Evolutionary conservation across 768 basidiomycete genomes (phyloP), one percentile per base, ranked within the genome.

Genomic region (Galerina marginata): DNA sequence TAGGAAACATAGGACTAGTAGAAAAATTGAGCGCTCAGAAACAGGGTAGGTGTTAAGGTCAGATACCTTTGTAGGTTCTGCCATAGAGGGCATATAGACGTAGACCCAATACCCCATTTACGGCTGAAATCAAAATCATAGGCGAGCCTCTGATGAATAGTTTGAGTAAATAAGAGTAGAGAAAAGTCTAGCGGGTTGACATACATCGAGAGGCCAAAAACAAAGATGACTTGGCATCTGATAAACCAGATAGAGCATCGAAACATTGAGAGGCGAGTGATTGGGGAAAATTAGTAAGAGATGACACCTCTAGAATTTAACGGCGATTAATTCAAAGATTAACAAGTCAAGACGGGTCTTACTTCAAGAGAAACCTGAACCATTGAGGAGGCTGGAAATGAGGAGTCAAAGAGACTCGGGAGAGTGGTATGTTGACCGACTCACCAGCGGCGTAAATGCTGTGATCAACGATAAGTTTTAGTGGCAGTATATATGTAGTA

Each of bases 61-160:
- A 3, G 15, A 9, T 25, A 52, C 51, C 51, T 52, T 40, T 52
- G 26, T 39, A 23, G 38, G 11, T 52, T 36, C 40, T 36, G 20
- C 51, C 51, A 52, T 52, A 52, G 20, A 52, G 51, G 37, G 51
- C 51, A 9, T 52, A 52, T 40, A 52, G 40, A 39, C 51, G 33
- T 39, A 52, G 23, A n/a, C 38, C 51, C 11, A 52, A 39, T 2
- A 52, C 40, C 10, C 37, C 51, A 9, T 52, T 25, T 14, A 52
- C 51, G 26, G 40, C 40, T 23, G 51, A 39, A 10, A 52, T 39
- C 1, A 52, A 39, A 11, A 39, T 39, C 37, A 39, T 52, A 40
- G 38, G 38, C 38, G 51, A 52, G 14, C 51, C 51, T 52, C 51
- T 52, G 20, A 20, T 20, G 14, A 25, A 9, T 12, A 14, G 20